Conservation (phyloP, 208 protist genomes). For the Leishmania mexicana region DNA sequence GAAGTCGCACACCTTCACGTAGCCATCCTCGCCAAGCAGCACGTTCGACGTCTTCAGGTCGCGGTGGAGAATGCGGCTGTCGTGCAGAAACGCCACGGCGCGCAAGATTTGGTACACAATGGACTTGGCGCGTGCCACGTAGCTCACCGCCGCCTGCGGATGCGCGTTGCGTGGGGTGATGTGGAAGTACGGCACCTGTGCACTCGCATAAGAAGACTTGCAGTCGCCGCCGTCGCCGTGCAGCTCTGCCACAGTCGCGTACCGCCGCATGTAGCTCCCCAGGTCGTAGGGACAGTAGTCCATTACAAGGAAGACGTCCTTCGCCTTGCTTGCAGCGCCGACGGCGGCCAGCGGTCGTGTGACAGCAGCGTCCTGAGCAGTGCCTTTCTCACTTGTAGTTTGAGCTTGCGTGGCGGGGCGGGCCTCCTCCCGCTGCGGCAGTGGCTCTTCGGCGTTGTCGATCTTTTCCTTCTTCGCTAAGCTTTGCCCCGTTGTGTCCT, state of each 20-base stretch:
- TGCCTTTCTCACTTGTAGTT: not conserved
- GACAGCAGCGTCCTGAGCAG: slow-evolving; percentile 4
- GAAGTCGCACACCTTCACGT: slow-evolving; percentile 91
- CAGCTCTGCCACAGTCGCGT: slow-evolving; percentile 15
- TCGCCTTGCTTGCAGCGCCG: slow-evolving; percentile 9
- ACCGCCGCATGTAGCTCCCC: slow-evolving; percentile 64
- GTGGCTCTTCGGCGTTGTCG: not conserved
- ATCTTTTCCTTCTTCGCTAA: slow-evolving; percentile 6
- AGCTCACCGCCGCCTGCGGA: slow-evolving; percentile 48
- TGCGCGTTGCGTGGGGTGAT: slow-evolving; percentile 62
- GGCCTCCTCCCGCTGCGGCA: not conserved
- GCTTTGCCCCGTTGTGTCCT: not conserved
- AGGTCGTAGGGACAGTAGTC: slow-evolving; percentile 82
- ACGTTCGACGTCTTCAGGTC: slow-evolving; percentile 92
- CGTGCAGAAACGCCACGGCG: slow-evolving; percentile 81
- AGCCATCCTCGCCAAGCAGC: slow-evolving; percentile 62
- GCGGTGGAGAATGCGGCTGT: slow-evolving; percentile 82
- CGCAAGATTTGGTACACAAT: slow-evolving; percentile 77
- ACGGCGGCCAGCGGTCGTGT: slow-evolving; percentile 18
- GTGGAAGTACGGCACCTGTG: slow-evolving; percentile 55
- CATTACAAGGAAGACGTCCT: slow-evolving; percentile 88
- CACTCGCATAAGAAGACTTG: not conserved
- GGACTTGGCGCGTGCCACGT: slow-evolving; percentile 78
- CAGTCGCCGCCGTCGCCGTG: not conserved
- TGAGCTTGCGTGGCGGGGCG: not conserved